Evolutionary conservation across 116 monocot species (phyloP).

Genomic region (Dioscorea cayenensis): DNA sequence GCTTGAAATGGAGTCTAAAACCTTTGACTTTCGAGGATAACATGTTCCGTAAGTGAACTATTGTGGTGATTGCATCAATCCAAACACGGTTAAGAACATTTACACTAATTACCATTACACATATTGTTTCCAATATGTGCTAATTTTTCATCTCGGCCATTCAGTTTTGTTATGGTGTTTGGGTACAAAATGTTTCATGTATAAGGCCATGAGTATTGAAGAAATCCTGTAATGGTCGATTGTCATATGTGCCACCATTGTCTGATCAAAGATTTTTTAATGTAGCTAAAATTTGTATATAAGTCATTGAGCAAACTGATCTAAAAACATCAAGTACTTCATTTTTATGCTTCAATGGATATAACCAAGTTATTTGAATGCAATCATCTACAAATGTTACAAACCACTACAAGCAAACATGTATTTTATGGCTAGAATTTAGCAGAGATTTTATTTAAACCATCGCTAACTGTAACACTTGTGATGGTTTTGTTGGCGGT

Average conservation of each 20-base stretch:
- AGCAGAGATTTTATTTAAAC: no score
- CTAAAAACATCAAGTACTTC: constrained; percentile 8
- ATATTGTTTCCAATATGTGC: not conserved
- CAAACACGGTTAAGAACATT: not conserved
- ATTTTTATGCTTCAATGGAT: constrained; percentile 5
- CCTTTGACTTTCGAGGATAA: not conserved
- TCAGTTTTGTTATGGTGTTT: constrained; percentile 17
- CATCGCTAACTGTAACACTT: no score
- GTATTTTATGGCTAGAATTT: no score
- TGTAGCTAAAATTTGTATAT: constrained; percentile 5
- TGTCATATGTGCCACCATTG: constrained; percentile 6
- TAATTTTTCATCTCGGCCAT: constrained; percentile 2
- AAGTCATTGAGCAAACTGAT: constrained; percentile 3
- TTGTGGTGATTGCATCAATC: not conserved
- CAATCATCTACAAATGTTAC: constrained; percentile 12
- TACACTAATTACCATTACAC: not conserved
- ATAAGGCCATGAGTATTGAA: not conserved
- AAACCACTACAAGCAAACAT: no score
- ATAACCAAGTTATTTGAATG: constrained; percentile 8
- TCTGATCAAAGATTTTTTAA: constrained; percentile 10
- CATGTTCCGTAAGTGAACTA: not conserved
- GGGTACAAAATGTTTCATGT: constrained; percentile 7
- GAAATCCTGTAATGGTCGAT: not conserved
- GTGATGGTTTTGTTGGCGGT: no score
- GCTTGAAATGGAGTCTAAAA: not conserved